Percentiles rank a stretch among this genome's conserved stretches.
Evolutionary conservation across 768 basidiomycete genomes (phyloP).

Genomic region (Pleurotus citrinopileatus): DNA sequence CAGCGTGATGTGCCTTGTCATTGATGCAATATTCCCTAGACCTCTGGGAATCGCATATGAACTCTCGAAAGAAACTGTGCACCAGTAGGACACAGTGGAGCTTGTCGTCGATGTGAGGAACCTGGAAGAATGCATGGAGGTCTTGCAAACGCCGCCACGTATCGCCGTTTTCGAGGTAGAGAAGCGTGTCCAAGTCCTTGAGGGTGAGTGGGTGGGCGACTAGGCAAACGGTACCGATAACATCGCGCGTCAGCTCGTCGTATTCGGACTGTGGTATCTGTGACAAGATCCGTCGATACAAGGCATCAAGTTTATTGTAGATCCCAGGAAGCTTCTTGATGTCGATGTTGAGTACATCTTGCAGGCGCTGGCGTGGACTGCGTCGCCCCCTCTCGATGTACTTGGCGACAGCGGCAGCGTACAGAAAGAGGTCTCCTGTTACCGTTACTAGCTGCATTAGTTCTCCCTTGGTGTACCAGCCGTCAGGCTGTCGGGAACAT

Average conservation of each 20-base stretch:
- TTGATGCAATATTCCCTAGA: no score
- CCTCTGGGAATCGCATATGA: background rate
- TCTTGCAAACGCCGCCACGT: background rate
- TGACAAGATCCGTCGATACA: constrained; percentile 13
- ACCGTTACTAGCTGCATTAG: background rate
- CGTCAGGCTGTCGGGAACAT: background rate
- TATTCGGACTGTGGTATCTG: background rate
- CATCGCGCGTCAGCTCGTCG: background rate
- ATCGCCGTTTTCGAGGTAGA: background rate
- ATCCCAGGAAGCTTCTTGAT: background rate
- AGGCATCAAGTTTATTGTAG: constrained; percentile 6
- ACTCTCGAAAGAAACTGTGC: background rate
- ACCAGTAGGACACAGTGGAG: background rate
- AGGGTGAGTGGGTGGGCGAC: background rate
- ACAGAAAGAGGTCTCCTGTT: constrained; percentile 6
- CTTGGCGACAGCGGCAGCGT: constrained; percentile 4
- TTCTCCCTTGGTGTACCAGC: constrained; percentile 3
- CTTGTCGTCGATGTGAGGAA: background rate
- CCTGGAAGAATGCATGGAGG: no score
- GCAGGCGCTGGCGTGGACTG: constrained; percentile 2
- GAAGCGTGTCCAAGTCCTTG: background rate
- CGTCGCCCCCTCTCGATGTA: background rate
- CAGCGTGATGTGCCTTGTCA: no score
- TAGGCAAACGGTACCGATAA: constrained; percentile 9
- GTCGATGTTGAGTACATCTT: background rate